These are phyloP conservation scores for Termitomyces sp. DNA, from an alignment of 768 basidiomycete genomes.

Conservation along the genomic window DNA sequence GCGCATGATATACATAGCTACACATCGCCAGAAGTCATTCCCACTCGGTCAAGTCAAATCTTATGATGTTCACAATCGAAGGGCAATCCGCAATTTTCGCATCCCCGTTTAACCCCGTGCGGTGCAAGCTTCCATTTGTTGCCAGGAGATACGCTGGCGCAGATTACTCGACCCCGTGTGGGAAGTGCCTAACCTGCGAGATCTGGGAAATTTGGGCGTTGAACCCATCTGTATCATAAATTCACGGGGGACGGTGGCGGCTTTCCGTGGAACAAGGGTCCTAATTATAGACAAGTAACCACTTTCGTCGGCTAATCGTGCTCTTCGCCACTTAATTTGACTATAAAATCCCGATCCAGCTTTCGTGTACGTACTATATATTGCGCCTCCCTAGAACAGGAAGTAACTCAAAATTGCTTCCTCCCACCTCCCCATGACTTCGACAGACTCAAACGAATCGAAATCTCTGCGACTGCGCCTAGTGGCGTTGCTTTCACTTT, in stretches of 20 bases:
- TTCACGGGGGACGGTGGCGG: neutral
- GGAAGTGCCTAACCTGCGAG: neutral
- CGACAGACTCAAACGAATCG: constrained; percentile 9
- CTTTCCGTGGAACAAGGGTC: neutral
- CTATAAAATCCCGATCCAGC: constrained; percentile 5
- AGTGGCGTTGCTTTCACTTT: constrained; percentile 17
- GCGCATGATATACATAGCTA: neutral
- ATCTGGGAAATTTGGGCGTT: neutral
- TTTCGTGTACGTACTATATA: neutral
- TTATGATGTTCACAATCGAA: neutral
- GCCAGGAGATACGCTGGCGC: neutral
- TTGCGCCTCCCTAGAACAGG: neutral
- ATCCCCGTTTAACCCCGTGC: neutral
- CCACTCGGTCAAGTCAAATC: neutral
- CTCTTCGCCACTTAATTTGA: constrained; percentile 2
- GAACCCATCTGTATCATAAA: neutral
- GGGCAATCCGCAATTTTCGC: constrained; percentile 5
- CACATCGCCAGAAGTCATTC: too few species aligned
- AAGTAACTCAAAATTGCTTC: neutral
- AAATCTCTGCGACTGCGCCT: constrained; percentile 13
- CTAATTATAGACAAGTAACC: neutral
- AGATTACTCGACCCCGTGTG: constrained; percentile 7
- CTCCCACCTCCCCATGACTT: neutral
- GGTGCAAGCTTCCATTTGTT: neutral
- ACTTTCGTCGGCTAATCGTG: constrained; percentile 7